These are phyloP conservation scores for Solanum boliviense DNA, from an alignment of 257 asterid genomes.

Conservation along the genomic window DNA sequence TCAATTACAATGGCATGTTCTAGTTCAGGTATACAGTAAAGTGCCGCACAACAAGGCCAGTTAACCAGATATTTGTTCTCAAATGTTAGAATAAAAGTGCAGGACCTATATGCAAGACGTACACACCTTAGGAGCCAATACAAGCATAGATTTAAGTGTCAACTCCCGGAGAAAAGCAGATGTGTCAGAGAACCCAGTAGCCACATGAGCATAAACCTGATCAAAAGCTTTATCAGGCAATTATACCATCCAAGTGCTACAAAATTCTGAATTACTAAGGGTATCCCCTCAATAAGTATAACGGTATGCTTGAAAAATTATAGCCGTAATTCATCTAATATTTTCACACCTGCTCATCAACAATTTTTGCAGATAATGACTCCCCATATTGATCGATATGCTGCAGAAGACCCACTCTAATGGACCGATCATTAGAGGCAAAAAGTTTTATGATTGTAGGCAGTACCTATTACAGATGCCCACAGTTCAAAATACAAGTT, in stretches of 20 bases:
- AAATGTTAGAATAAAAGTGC: neutral
- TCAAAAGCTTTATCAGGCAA: neutral
- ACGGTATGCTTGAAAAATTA: conserved; percentile 2
- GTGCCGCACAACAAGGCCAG: neutral
- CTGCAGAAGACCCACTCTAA: conserved; percentile 82
- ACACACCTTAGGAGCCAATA: conserved; percentile 92
- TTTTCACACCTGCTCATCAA: conserved; percentile 82
- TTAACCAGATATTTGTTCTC: neutral
- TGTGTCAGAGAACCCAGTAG: conserved; percentile 93
- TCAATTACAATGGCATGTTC: neutral
- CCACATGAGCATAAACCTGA: conserved; percentile 90
- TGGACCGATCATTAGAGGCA: conserved; percentile 84
- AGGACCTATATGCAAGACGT: neutral
- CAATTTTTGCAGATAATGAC: conserved; percentile 69
- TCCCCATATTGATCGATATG: conserved; percentile 94
- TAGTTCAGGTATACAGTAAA: neutral
- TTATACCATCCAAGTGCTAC: neutral
- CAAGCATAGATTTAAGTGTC: conserved; percentile 94
- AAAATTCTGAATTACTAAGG: neutral
- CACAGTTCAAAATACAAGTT: neutral
- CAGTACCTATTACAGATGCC: conserved; percentile 37
- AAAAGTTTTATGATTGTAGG: conserved; percentile 87
- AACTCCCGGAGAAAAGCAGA: conserved; percentile 91
- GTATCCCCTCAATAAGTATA: neutral
- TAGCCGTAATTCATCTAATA: conserved; percentile 4